Conservation (phyloP, 805 yeast species). For the Clavispora vitiphila region DNA sequence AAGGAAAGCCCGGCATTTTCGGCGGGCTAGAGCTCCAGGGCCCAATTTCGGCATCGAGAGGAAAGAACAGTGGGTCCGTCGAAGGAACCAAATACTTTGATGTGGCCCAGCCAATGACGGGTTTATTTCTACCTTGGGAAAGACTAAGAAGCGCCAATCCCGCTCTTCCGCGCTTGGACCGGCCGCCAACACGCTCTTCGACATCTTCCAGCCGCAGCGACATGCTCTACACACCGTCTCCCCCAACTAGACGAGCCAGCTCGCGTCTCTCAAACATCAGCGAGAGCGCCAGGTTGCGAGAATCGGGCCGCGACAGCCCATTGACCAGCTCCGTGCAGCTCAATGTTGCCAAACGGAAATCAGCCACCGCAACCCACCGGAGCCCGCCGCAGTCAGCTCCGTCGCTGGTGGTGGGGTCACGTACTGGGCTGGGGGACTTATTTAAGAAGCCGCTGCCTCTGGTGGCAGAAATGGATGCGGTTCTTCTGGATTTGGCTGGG, state of each 20-base stretch:
- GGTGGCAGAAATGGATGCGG: slow-evolving; percentile 1
- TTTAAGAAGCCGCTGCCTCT: not conserved
- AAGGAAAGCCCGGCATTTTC: slow-evolving; percentile 65
- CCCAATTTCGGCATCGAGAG: slow-evolving; percentile 49
- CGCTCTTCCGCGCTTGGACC: slow-evolving; percentile 13
- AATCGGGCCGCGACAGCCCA: not conserved
- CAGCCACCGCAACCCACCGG: not conserved
- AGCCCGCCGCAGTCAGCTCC: not conserved
- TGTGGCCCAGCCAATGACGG: slow-evolving; percentile 60
- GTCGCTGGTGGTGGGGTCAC: not conserved
- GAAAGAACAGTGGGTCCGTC: slow-evolving; percentile 84
- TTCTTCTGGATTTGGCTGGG: slow-evolving; percentile 1
- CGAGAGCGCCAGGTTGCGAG: not conserved
- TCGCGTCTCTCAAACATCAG: not conserved
- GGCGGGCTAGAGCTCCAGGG: slow-evolving; percentile 88
- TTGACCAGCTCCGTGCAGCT: not conserved
- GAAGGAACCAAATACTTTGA: slow-evolving; percentile 67
- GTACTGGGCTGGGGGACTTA: not conserved
- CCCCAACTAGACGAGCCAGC: slow-evolving; percentile 1
- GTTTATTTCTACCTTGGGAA: slow-evolving; percentile 65
- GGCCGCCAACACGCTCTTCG: slow-evolving; percentile 4
- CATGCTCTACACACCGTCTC: slow-evolving; percentile 11
- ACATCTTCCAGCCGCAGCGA: slow-evolving; percentile 3
- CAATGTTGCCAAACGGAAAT: not conserved
- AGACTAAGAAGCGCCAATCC: slow-evolving; percentile 36